Base-by-base conservation (phyloP, 306 rosid genomes). In the Cicer arietinum region DNA sequence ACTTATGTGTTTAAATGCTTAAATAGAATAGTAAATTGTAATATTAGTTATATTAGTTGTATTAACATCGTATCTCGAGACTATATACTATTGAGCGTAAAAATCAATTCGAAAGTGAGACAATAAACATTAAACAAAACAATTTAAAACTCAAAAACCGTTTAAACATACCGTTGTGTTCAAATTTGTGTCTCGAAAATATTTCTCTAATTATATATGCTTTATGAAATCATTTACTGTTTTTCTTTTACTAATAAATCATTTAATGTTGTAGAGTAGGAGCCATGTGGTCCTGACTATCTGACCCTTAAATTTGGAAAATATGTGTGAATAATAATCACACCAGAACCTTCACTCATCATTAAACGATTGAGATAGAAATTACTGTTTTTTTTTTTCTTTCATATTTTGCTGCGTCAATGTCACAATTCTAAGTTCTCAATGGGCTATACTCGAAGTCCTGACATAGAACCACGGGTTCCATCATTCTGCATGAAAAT, bases 381-480 rank as follows among this genome's bases (percentile, higher is more conserved):
- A 59, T 12, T 58, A 54, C 5, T 3, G 5, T 30, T 3, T 4
- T 1, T 7, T 10, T 22, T 25, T 16, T 2, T 22, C 22, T 11
- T 44, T 6, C 71, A 17, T 64, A 42, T 7, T 41, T 63, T 41
- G 8, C n/a, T 8, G 37, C 14, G 25, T 43, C 42, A 7, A 67
- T 67, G 25, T 39, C 67, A 61, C 42, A 44, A 17, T 17, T 44
- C 39, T 6, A 22, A 67, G 73, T 46, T 47, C 57, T 46, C 41
- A 40, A 52, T 37, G 41, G 41, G 37, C 47, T 62, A 39, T 62
- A 40, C 47, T 71, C 8, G 8, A 41, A 54, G 53, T 41, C 20
- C 52, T 39, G 52, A 40, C 42, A 54, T 39, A 39, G 44, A 43
- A 57, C 43, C 77, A 56, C 43, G 17, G 7, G 10, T 14, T 52